A percentile compares a stretch with the other conserved stretches of the same genome.
Conservation (phyloP, 768 basidiomycete genomes). For the Lepiota venenata region DNA sequence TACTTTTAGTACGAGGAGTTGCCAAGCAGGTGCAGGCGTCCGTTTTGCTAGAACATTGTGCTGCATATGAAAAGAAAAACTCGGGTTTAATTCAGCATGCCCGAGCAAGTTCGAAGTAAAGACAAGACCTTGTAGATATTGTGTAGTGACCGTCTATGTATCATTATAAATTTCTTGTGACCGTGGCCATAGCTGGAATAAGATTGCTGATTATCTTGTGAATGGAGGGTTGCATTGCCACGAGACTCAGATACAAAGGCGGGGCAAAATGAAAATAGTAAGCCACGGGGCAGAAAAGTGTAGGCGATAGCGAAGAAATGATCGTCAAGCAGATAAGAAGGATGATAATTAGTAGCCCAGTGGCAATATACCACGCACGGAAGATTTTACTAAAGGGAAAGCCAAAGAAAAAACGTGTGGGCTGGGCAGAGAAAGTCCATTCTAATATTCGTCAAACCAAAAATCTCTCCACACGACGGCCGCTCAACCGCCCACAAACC, state of each 20-base stretch:
- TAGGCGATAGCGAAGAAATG: not conserved
- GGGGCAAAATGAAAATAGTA: not conserved
- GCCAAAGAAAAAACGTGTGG: not conserved
- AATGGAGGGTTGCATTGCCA: slow-evolving; percentile 2
- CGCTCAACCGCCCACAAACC: too few species aligned
- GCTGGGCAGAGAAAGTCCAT: not conserved
- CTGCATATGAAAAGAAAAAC: slow-evolving; percentile 25
- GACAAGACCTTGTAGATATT: not conserved
- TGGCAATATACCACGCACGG: not conserved
- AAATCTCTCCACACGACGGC: too few species aligned
- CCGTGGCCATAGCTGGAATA: too few species aligned
- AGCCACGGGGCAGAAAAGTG: too few species aligned
- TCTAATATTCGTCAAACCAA: not conserved
- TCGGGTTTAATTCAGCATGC: not conserved
- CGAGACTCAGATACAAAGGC: not conserved
- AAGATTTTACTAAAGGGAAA: not conserved
- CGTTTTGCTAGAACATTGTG: slow-evolving; percentile 21
- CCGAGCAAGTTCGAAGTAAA: not conserved
- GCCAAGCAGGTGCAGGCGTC: slow-evolving; percentile 19
- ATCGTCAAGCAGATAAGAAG: not conserved
- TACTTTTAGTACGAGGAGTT: slow-evolving; percentile 19
- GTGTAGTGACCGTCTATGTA: too few species aligned
- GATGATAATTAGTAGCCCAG: not conserved
- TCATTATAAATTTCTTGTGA: too few species aligned
- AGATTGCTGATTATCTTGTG: not conserved